These are phyloP conservation scores for Tolypocladium guangdongense DNA, from an alignment of 2,329 filamentous ascomycete genomes.

Conservation along the genomic window DNA sequence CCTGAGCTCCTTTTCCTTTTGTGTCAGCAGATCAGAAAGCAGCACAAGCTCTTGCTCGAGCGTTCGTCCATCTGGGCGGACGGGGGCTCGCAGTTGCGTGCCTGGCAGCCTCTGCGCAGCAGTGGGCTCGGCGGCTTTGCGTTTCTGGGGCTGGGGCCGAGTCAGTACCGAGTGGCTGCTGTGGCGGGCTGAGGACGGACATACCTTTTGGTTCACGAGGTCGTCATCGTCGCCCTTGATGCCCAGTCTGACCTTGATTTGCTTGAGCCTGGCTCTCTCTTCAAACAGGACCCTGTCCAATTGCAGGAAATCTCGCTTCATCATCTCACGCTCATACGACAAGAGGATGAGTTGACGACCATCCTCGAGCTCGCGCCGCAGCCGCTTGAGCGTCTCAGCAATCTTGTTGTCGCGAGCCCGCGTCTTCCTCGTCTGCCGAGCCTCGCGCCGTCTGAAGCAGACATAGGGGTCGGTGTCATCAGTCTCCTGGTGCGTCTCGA, in stretches of 20 bases:
- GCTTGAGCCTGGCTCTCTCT: slow-evolving; percentile 70
- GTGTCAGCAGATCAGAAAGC: slow-evolving; percentile 64
- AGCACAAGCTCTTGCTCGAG: slow-evolving; percentile 70
- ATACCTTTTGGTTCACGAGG: slow-evolving; percentile 85
- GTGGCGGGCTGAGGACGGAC: slow-evolving; percentile 11
- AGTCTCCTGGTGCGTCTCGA: slow-evolving; percentile 86
- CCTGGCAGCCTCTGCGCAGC: slow-evolving; percentile 50
- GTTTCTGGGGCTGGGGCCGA: slow-evolving; percentile 54
- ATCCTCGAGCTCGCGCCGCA: slow-evolving; percentile 84
- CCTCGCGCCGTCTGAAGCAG: slow-evolving; percentile 91
- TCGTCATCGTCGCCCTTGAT: slow-evolving; percentile 94
- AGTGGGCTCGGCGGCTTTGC: slow-evolving; percentile 50
- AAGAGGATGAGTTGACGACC: slow-evolving; percentile 69
- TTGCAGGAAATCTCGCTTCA: slow-evolving; percentile 66
- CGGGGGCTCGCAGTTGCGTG: slow-evolving; percentile 57
- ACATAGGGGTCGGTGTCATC: slow-evolving; percentile 97
- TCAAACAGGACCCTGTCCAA: slow-evolving; percentile 73
- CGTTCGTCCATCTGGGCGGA: slow-evolving; percentile 56
- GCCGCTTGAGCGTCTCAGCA: slow-evolving; percentile 84
- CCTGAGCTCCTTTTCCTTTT: slow-evolving; percentile 72
- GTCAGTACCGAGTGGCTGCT: slow-evolving; percentile 20
- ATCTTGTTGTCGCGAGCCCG: slow-evolving; percentile 87
- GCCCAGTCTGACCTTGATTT: slow-evolving; percentile 75
- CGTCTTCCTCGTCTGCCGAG: slow-evolving; percentile 89
- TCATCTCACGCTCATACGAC: slow-evolving; percentile 68